Evolutionary conservation across 441 rosid genomes (phyloP).

Genomic region (Bocquillonia castaneifolia): DNA sequence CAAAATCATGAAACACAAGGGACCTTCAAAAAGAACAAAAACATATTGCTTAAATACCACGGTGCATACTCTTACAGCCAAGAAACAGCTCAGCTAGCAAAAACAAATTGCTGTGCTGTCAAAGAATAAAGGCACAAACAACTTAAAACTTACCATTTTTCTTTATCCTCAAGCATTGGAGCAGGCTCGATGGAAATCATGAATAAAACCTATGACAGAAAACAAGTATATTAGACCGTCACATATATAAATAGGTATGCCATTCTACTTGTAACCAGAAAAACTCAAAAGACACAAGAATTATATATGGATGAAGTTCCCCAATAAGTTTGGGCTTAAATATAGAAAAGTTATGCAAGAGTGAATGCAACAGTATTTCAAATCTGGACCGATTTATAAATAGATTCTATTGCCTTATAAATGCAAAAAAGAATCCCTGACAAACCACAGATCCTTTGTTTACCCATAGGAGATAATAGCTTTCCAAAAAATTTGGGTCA

Average conservation of each 20-base stretch:
- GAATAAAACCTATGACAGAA: conserved; percentile 73
- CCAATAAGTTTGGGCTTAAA: no score
- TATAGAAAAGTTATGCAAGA: no score
- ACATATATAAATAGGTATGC: not conserved
- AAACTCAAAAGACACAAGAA: not conserved
- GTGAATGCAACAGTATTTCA: not conserved
- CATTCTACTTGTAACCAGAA: not conserved
- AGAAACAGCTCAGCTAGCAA: not conserved
- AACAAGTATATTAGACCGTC: conserved; percentile 25
- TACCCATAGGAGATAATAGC: not conserved
- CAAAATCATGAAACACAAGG: conserved; percentile 97
- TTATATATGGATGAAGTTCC: not conserved
- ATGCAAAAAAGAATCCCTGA: not conserved
- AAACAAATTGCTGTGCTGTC: not conserved
- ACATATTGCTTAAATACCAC: conserved; percentile 15
- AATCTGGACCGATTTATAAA: not conserved
- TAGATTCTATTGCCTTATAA: not conserved
- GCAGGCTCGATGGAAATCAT: conserved; percentile 99
- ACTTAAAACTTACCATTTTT: conserved; percentile 73
- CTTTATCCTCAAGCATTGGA: conserved; percentile 99
- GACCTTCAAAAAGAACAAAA: conserved; percentile 58
- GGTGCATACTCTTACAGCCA: not conserved
- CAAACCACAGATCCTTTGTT: not conserved
- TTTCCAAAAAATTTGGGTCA: not conserved
- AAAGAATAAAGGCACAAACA: conserved; percentile 16